Conservation (phyloP, 768 basidiomycete genomes). For the Xanthoconium purpureum region DNA sequence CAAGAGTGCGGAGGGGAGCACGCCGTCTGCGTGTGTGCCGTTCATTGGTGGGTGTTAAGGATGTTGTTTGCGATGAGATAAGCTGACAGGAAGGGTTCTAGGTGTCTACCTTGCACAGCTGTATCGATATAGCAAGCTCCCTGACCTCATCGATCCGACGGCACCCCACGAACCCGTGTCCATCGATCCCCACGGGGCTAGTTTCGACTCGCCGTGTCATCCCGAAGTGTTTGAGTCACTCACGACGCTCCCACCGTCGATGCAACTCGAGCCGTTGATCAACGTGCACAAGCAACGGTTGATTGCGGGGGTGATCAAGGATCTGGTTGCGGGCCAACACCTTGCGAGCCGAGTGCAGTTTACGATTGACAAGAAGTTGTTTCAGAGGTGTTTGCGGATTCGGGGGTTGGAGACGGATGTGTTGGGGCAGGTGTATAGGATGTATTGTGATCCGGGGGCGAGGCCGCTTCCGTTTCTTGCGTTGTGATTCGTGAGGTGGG, state of each 20-base stretch:
- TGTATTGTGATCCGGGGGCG: constrained; percentile 32
- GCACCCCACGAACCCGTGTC: constrained; percentile 66
- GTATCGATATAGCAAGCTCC: constrained; percentile 59
- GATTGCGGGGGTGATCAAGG: constrained; percentile 78
- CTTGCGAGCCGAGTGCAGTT: constrained; percentile 71
- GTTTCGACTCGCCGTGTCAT: constrained; percentile 66
- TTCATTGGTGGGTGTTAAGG: constrained; percentile 61
- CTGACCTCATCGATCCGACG: constrained; percentile 81
- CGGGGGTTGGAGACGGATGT: constrained; percentile 58
- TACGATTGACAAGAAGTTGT: constrained; percentile 69
- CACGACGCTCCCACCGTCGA: constrained; percentile 66
- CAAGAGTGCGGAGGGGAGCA: constrained; percentile 41
- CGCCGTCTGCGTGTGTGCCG: constrained; percentile 66
- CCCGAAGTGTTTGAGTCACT: constrained; percentile 79
- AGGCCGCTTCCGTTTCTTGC: constrained; percentile 20
- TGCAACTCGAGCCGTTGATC: constrained; percentile 81
- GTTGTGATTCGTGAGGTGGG: constrained; percentile 6
- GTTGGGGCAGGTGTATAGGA: constrained; percentile 46
- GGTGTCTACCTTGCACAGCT: constrained; percentile 79
- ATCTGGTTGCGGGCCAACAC: constrained; percentile 78
- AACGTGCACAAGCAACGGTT: constrained; percentile 87
- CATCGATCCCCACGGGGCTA: constrained; percentile 58
- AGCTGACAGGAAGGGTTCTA: constrained; percentile 26
- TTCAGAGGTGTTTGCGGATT: constrained; percentile 70
- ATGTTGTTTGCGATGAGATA: background rate